Conservation (phyloP, 2,329 filamentous ascomycete species). For the Fusarium chuoi region DNA sequence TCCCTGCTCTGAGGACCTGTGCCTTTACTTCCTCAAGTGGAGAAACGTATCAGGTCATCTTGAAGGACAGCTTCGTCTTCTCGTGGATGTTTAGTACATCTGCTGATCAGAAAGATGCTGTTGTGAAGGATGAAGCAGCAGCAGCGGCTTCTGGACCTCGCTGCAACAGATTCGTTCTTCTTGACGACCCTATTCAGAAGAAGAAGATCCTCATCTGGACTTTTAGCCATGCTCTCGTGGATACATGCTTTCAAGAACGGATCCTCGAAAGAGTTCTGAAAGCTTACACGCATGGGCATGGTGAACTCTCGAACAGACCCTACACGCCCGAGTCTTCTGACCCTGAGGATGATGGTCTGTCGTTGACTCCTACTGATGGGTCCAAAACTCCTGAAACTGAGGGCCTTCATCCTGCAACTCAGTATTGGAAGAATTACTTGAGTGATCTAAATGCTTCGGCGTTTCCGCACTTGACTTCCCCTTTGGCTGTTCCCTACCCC, state of each 20-base stretch:
- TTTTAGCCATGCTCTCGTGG: background rate
- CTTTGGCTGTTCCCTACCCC: background rate
- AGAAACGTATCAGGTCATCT: background rate
- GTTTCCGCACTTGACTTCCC: background rate
- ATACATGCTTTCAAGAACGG: background rate
- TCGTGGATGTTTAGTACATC: conserved; percentile 6
- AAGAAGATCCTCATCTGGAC: conserved; percentile 5
- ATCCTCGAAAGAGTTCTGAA: background rate
- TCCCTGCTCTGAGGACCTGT: background rate
- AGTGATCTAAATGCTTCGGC: background rate
- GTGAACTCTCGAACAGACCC: background rate
- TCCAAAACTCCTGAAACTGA: background rate
- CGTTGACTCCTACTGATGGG: background rate
- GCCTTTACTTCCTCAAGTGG: background rate
- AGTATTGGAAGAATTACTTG: background rate
- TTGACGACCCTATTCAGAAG: background rate
- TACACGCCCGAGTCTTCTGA: conserved; percentile 1
- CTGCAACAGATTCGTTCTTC: conserved; percentile 10
- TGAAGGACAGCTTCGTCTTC: conserved; percentile 10
- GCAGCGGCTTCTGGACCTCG: conserved; percentile 2
- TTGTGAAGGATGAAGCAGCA: conserved; percentile 4
- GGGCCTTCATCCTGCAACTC: background rate
- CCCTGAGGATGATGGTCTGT: background rate
- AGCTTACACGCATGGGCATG: background rate
- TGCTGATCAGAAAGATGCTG: background rate